A percentile compares a stretch with the other conserved stretches of the same genome.
Evolutionary conservation across 192 early-diverging fungal species (phyloP).

Genomic region (Allomyces macrogynus): DNA sequence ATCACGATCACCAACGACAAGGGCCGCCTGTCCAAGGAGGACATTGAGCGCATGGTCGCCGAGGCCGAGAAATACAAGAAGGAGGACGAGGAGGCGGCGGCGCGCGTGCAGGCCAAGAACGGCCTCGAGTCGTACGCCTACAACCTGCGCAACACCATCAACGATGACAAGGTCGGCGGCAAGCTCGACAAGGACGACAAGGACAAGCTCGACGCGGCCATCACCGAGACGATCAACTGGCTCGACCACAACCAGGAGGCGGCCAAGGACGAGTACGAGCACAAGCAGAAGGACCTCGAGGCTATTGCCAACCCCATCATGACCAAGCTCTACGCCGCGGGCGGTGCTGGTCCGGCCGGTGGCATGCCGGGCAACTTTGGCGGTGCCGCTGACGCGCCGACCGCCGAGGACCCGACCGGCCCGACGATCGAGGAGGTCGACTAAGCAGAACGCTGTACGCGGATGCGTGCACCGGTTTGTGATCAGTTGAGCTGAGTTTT

Average conservation of each 20-base stretch:
- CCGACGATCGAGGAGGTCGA: slow-evolving; percentile 59
- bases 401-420: slow-evolving; percentile 20
- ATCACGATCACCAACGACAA: no score
- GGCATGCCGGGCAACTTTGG: no score
- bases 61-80: slow-evolving; percentile 91
- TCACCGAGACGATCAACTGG: no score
- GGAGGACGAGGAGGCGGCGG: slow-evolving; percentile 86
- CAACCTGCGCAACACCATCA: no score
- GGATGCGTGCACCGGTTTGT: no score
- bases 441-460: slow-evolving; percentile 15
- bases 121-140: slow-evolving; percentile 91
- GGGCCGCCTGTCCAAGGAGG: no score
- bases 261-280: no score
- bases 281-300: slow-evolving; percentile 94
- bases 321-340: slow-evolving; percentile 75
- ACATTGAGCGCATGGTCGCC: slow-evolving; percentile 87
- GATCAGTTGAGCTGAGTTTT: no score
- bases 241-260: no score
- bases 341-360: slow-evolving; percentile 26
- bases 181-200: no score
- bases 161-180: no score
- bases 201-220: no score
- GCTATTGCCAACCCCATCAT: slow-evolving; percentile 93
- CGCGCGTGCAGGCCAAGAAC: slow-evolving; percentile 79
- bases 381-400: slow-evolving; percentile 16